phyloP scores from a whole-genome alignment of 2,329 filamentous ascomycete species.

The Pseudopyrenochaeta lycopersici region DNA sequence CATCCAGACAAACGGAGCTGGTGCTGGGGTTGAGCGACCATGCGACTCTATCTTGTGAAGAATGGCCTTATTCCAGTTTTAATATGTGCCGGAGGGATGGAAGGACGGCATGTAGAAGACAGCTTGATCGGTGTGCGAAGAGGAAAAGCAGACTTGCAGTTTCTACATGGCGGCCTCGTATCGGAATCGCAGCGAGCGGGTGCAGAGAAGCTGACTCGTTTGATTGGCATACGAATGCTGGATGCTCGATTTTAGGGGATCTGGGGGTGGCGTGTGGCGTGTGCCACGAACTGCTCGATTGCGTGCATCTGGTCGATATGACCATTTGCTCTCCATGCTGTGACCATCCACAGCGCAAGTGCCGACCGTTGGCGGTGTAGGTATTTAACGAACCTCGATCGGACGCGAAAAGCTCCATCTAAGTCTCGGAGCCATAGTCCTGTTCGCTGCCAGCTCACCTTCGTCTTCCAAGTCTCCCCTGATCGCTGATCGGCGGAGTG shows the following conservation, averaged over 20 bases:
- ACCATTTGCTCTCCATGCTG: neutral
- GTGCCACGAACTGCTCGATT: neutral
- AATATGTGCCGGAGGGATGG: no score
- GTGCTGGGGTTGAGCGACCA: neutral
- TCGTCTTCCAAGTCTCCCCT: neutral
- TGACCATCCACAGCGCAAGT: neutral
- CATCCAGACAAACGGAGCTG: no score
- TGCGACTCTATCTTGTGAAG: no score
- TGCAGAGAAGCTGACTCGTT: no score
- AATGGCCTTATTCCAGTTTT: no score
- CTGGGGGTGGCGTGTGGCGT: neutral
- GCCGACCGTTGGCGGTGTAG: neutral
- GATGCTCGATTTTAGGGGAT: no score
- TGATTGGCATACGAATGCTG: neutral
- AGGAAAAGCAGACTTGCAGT: neutral
- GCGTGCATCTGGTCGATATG: neutral
- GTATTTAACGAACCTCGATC: neutral
- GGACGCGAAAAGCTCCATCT: neutral
- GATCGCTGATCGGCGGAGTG: neutral
- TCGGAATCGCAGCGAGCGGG: no score
- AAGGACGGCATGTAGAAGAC: neutral
- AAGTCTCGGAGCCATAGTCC: neutral
- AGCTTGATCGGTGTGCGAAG: constrained; percentile 1
- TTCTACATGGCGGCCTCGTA: neutral
- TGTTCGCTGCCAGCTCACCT: neutral